Evolutionary conservation across 1,139 yeast species (phyloP), one percentile per base, ranked within the genome.

Genomic region (Saccharomyces pastorianus): DNA sequence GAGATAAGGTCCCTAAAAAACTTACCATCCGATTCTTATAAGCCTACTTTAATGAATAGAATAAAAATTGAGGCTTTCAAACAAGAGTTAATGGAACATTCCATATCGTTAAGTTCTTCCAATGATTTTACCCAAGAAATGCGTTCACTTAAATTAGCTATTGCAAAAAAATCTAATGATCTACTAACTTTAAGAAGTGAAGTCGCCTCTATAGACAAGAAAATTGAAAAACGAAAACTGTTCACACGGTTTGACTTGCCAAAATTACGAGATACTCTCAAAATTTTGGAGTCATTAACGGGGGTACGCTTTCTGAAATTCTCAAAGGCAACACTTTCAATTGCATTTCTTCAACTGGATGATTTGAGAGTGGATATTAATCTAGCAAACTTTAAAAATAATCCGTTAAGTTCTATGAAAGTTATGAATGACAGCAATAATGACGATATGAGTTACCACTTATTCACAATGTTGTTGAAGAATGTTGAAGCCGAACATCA

Each of bases 1-100:
- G 82, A 66, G 76, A 83, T 47, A 73, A 73, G 34, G 48, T 48
- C 58, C 70, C 67, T 53, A 72, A 78, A 0, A 78, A 84, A 84
- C 75, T 75, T 58, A 71, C 72, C 50, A 78, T 83, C 84, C 67
- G 82, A 57, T 68, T 20, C 76, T 73, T 75, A 38, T 61, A 68
- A 44, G 62, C 60, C 46, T 67, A 70, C 56, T 55, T 64, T 52
- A 66, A 64, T 28, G 49, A 58, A 27, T 61, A 63, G 46, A 63
- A 67, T 46, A 75, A 74, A 57, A 67, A 64, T 58, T 55, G 56
- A 25, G 59, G 57, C 23, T 50, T 73, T 46, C 53, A 61, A 23
- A 48, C 61, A 32, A 68, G 70, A 52, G 57, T 71, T 48, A 56
- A 57, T 13, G 42, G 55, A 44, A 46, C 58, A 53, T 41, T 38